These are phyloP conservation scores for Neurospora sp. DNA, from an alignment of 495 filamentous ascomycete genomes.

Conservation along the genomic window DNA sequence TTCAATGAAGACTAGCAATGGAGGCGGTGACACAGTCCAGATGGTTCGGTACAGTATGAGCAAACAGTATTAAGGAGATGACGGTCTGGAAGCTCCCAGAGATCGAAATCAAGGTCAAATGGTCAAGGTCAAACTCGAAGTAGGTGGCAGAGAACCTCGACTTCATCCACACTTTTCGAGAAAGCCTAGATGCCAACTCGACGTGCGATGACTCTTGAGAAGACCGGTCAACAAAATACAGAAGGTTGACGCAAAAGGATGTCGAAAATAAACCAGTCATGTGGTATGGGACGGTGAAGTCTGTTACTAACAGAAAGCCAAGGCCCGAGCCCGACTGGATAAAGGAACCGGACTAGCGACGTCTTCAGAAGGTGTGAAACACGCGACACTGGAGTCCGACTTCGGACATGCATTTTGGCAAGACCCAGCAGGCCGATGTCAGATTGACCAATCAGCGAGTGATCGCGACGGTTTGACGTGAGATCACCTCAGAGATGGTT, in stretches of 20 bases:
- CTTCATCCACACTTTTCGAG: neutral
- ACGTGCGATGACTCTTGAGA: neutral
- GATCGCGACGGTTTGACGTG: neutral
- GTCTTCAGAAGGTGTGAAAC: neutral
- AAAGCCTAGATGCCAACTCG: neutral
- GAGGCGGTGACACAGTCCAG: neutral
- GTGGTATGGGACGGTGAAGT: constrained; percentile 9
- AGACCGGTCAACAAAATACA: neutral
- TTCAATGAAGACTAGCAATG: neutral
- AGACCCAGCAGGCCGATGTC: neutral
- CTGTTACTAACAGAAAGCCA: constrained; percentile 24
- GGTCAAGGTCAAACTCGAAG: neutral
- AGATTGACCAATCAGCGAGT: neutral
- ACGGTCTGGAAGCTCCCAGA: neutral
- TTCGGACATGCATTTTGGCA: constrained; percentile 10
- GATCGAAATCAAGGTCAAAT: no score
- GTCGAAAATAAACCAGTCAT: constrained; percentile 11
- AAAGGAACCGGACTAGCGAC: constrained; percentile 10
- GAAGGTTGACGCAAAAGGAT: neutral
- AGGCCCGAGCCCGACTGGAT: constrained; percentile 19
- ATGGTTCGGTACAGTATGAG: neutral
- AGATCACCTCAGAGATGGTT: neutral
- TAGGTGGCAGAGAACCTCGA: neutral
- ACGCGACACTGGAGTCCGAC: constrained; percentile 9
- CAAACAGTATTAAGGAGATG: neutral